Conservation (phyloP, 495 filamentous ascomycete genomes). For the Jackrogersella minutella region DNA sequence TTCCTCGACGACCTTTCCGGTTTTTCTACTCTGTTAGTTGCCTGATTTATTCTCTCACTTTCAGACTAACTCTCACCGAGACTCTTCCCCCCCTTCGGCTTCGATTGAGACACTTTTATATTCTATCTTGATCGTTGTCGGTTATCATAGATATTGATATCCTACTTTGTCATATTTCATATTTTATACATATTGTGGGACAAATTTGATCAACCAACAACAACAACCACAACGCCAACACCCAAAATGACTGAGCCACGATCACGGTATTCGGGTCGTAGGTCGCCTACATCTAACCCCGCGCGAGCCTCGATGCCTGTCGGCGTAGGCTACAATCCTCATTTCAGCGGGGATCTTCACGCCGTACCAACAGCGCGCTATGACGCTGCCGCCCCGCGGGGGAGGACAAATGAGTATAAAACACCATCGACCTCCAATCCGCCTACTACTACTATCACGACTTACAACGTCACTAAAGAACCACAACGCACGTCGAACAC, state of each 20-base stretch:
- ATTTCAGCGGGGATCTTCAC: conserved; percentile 54
- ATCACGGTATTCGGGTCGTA: conserved; percentile 47
- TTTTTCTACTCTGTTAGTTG: conserved; percentile 8
- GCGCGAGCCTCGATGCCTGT: conserved; percentile 58
- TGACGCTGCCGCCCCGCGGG: conserved; percentile 40
- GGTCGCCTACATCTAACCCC: conserved; percentile 56
- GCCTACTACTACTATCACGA: conserved; percentile 51
- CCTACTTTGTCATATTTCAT: conserved; percentile 20
- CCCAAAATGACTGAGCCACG: conserved; percentile 56
- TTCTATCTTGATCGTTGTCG: conserved; percentile 14
- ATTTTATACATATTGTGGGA: neutral
- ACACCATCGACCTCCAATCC: conserved; percentile 32
- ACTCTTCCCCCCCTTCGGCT: neutral
- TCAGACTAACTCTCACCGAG: conserved; percentile 20
- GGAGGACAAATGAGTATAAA: conserved; percentile 41
- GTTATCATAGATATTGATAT: neutral
- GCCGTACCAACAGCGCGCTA: conserved; percentile 51
- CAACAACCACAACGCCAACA: conserved; percentile 17
- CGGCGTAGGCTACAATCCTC: conserved; percentile 49
- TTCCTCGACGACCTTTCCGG: conserved; percentile 3
- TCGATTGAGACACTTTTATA: conserved; percentile 20
- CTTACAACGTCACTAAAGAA: conserved; percentile 59
- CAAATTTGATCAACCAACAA: neutral
- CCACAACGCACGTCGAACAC: conserved; percentile 52
- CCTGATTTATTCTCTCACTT: conserved; percentile 20